Evolutionary conservation across 192 early-diverging fungal genomes (phyloP).

Genomic region (Jimgerdemannia flammicorona): DNA sequence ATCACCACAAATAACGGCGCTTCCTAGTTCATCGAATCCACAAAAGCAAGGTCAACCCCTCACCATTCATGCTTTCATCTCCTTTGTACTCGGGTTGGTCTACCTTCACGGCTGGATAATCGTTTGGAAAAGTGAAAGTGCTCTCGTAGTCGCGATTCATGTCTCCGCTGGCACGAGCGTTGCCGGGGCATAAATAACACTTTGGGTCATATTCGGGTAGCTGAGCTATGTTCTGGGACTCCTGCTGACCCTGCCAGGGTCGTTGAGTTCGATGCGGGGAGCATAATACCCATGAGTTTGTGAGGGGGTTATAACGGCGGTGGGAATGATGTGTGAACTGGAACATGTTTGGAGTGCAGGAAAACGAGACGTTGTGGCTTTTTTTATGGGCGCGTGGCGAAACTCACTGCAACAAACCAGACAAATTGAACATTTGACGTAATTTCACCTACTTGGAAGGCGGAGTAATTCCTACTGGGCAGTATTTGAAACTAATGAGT

Average conservation of each 20-base stretch:
- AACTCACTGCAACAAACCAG: too few species aligned
- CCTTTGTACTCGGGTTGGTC: constrained; percentile 47
- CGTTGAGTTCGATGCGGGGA: constrained; percentile 93
- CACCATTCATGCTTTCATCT: constrained; percentile 10
- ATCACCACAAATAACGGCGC: neutral
- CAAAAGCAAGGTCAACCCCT: neutral
- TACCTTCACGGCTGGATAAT: constrained; percentile 83
- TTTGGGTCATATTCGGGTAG: constrained; percentile 68
- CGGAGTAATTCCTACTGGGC: too few species aligned
- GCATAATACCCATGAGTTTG: constrained; percentile 92
- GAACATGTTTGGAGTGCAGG: constrained; percentile 33
- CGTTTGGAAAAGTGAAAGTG: constrained; percentile 90
- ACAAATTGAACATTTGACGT: too few species aligned
- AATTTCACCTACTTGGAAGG: too few species aligned
- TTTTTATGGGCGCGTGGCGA: too few species aligned
- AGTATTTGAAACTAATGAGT: too few species aligned
- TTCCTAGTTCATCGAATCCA: too few species aligned
- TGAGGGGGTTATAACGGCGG: constrained; percentile 89
- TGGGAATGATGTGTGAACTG: constrained; percentile 65
- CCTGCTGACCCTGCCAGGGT: constrained; percentile 86
- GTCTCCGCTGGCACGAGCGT: constrained; percentile 68
- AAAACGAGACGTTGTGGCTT: neutral
- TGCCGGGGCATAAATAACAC: constrained; percentile 89
- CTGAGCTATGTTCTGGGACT: constrained; percentile 34
- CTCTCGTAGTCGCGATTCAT: constrained; percentile 72